Evolutionary conservation across 306 rosid genomes (phyloP).

Genomic region (Argentina anserina): DNA sequence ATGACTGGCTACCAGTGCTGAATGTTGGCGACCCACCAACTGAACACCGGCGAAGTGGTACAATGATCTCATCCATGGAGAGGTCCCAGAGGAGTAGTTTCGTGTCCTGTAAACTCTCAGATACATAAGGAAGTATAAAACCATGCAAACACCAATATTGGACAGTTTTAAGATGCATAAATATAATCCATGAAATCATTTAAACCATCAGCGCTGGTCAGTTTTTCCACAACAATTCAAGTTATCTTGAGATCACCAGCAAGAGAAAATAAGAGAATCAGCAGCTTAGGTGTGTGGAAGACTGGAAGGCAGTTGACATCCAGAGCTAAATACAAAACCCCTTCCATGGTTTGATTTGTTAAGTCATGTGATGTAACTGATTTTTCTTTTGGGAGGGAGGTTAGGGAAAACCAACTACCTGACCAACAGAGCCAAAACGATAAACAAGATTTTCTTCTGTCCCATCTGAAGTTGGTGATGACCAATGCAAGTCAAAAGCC

Average conservation of each 20-base stretch:
- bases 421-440: constrained; percentile 98
- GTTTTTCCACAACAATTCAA: neutral
- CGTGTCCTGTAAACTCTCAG: constrained; percentile 53
- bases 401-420: constrained; percentile 43
- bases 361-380: neutral
- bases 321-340: neutral
- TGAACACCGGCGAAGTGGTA: constrained; percentile 71
- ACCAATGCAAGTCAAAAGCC: constrained; percentile 95
- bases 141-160: neutral
- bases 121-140: neutral
- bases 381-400: neutral
- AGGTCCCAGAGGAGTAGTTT: constrained; percentile 96
- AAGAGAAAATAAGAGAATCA: neutral
- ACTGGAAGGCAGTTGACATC: neutral
- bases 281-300: constrained; percentile 2
- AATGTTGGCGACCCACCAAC: constrained; percentile 94
- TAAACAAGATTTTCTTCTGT: constrained; percentile 69
- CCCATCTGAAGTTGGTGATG: constrained; percentile 76
- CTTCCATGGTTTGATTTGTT: neutral
- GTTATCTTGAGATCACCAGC: neutral
- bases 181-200: neutral
- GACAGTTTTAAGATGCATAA: neutral
- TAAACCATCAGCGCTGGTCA: neutral
- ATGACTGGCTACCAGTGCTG: constrained; percentile 91
- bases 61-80: constrained; percentile 83